These are phyloP conservation scores for Astragalus glycyphyllos DNA, from an alignment of 306 rosid genomes.

Conservation along the genomic window DNA sequence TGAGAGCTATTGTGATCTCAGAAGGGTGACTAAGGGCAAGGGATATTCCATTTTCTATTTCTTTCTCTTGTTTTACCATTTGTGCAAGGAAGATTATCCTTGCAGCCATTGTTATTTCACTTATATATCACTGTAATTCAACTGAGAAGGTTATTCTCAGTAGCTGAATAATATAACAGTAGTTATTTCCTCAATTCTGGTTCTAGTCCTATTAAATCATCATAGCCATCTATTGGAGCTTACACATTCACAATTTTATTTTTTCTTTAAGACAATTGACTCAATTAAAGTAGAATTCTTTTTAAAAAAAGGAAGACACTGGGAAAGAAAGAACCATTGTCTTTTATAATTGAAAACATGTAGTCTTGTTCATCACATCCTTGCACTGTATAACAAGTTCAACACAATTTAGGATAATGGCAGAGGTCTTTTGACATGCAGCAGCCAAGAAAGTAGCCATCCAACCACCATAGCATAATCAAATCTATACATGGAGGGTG, in stretches of 20 bases:
- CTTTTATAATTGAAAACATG: background rate
- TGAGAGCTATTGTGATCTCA: no score
- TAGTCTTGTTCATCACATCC: background rate
- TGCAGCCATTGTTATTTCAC: no score
- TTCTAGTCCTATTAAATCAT: background rate
- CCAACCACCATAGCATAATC: background rate
- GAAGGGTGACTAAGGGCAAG: no score
- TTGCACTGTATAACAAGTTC: slow-evolving; percentile 20
- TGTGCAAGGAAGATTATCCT: no score
- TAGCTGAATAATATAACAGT: no score
- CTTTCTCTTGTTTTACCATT: no score
- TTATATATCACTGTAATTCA: no score
- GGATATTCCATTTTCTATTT: no score
- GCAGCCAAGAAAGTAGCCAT: slow-evolving; percentile 2
- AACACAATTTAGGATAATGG: slow-evolving; percentile 3
- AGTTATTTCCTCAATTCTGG: no score
- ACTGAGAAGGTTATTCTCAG: no score
- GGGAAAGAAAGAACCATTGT: slow-evolving; percentile 1
- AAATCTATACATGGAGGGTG: background rate
- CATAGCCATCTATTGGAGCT: background rate
- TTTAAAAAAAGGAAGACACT: background rate
- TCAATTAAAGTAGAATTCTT: background rate
- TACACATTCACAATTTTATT: slow-evolving; percentile 5
- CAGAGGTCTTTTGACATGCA: slow-evolving; percentile 9
- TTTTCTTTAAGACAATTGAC: background rate